Percentiles rank a stretch among this genome's conserved stretches.
phyloP scores from a whole-genome alignment of 129 eudicot species.

The Flaveria trinervia region DNA sequence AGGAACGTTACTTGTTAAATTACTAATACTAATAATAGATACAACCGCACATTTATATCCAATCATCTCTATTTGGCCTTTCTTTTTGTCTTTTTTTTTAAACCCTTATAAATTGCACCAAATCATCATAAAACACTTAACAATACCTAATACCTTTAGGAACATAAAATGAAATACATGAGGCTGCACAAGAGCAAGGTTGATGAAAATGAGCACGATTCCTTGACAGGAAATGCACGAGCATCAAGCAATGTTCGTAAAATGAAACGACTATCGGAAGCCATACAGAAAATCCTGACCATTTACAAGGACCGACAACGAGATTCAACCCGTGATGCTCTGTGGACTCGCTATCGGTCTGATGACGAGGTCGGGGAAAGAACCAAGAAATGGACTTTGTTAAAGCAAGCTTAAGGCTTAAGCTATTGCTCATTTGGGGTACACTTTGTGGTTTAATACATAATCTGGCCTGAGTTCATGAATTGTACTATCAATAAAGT shows the following conservation, averaged over 20 bases:
- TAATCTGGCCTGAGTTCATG: not conserved
- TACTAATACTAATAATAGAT: slow-evolving; percentile 22
- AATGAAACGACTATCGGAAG: slow-evolving; percentile 28
- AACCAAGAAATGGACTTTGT: slow-evolving; percentile 1
- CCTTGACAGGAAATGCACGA: not conserved
- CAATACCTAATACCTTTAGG: not conserved
- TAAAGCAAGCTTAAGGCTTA: not conserved
- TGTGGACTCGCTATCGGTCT: slow-evolving; percentile 5
- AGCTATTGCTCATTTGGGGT: not conserved
- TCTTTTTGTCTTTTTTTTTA: slow-evolving; percentile 20
- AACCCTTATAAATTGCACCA: slow-evolving; percentile 27
- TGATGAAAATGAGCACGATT: slow-evolving; percentile 18
- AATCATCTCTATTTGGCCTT: slow-evolving; percentile 28
- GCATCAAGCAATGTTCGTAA: slow-evolving; percentile 22
- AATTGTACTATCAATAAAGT: slow-evolving; percentile 8
- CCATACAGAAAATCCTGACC: slow-evolving; percentile 25
- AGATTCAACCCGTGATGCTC: slow-evolving; percentile 26
- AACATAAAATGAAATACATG: slow-evolving; percentile 26
- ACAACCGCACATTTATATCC: slow-evolving; percentile 15
- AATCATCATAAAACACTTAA: not conserved
- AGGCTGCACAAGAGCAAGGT: slow-evolving; percentile 28
- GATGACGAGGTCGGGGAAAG: slow-evolving; percentile 2
- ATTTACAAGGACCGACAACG: slow-evolving; percentile 19
- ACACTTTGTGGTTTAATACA: slow-evolving; percentile 2
- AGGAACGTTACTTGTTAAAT: slow-evolving; percentile 27